Evolutionary conservation across 108 stramenopile genomes (phyloP), one percentile per base, ranked within the genome.

Genomic region (Craspedostauros australis): DNA sequence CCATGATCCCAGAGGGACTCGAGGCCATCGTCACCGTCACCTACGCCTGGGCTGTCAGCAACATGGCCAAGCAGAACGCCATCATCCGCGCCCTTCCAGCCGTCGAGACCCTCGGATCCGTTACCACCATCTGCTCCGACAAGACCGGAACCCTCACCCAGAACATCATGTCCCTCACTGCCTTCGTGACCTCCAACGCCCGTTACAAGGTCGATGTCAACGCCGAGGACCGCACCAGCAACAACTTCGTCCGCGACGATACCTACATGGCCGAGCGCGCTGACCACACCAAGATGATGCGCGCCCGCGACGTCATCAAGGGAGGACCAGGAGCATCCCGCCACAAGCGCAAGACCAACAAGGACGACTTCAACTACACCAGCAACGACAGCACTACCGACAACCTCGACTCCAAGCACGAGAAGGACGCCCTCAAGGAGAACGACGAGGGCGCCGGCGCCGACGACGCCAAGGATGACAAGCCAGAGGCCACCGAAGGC

Each of bases 121-220:
- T 92, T 12, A 89, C 91, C n/a, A 81, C 83, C 24, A 93, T 97
- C 50, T 95, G 94, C 89, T 89, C 91, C 29, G 98, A 99, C 83
- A 99, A 99, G 85, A 99, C 98, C 15, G 98, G 98, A 33, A 99
- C 98, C 30, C 48, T 82, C 14, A 99, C 98, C 0, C 70, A 93
- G 76, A 96, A 96, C 73, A 71, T 77, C 39, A 96, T 96, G 95
- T 79, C 84, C 32, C 81, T 95, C 39, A 66, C 65, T 33, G 76
- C 80, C 8, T 81, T 84, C 26, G 82, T 84, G 18, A 86, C 88
- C 26, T 78, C 88, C 47, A 80, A 83, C 44, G 84, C 82, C 21
- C 75, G 70, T 9, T 90, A 77, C 82, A 76, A 80, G 60, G 68
- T 64, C 39, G 67, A 86, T 41, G 79, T 72, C 8, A 70, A 90